These are phyloP conservation scores for Yarrowia hollandica DNA, from an alignment of 805 yeast species.

Conservation along the genomic window DNA sequence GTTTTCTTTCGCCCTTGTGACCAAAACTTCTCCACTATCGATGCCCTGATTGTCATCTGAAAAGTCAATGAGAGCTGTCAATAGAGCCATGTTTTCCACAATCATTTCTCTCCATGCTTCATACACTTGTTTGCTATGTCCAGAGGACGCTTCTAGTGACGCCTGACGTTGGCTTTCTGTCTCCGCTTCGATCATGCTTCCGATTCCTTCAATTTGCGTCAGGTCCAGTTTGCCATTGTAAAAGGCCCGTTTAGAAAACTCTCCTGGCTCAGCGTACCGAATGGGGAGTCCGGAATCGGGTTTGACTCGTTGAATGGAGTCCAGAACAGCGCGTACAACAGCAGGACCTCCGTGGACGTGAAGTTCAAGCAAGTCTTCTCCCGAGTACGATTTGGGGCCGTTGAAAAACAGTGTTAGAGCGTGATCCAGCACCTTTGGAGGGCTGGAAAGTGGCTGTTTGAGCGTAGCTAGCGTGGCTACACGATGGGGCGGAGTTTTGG, in stretches of 20 bases:
- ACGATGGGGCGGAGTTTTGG: conserved; percentile 50
- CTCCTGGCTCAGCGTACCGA: conserved; percentile 90
- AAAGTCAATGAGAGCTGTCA: conserved; percentile 90
- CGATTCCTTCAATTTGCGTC: conserved; percentile 86
- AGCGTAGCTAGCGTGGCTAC: conserved; percentile 60
- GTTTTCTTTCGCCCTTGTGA: conserved; percentile 51
- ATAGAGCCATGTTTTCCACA: conserved; percentile 64
- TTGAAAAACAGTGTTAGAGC: conserved; percentile 69
- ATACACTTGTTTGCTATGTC: conserved; percentile 59
- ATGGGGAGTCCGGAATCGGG: conserved; percentile 47
- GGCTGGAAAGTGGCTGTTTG: conserved; percentile 44
- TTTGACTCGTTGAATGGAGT: conserved; percentile 51
- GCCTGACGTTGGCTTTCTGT: conserved; percentile 84
- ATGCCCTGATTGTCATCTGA: conserved; percentile 90
- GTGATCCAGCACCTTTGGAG: conserved; percentile 60
- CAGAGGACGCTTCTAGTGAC: conserved; percentile 71
- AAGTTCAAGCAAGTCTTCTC: conserved; percentile 87
- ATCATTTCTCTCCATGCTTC: conserved; percentile 65
- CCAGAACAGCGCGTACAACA: conserved; percentile 65
- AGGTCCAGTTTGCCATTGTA: conserved; percentile 79
- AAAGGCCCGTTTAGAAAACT: conserved; percentile 84
- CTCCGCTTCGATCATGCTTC: conserved; percentile 88
- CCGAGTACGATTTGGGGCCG: conserved; percentile 81
- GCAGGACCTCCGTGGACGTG: conserved; percentile 95
- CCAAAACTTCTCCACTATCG: conserved; percentile 53